Base-by-base conservation (phyloP, 768 basidiomycete species). In the Sutorius australiensis region DNA sequence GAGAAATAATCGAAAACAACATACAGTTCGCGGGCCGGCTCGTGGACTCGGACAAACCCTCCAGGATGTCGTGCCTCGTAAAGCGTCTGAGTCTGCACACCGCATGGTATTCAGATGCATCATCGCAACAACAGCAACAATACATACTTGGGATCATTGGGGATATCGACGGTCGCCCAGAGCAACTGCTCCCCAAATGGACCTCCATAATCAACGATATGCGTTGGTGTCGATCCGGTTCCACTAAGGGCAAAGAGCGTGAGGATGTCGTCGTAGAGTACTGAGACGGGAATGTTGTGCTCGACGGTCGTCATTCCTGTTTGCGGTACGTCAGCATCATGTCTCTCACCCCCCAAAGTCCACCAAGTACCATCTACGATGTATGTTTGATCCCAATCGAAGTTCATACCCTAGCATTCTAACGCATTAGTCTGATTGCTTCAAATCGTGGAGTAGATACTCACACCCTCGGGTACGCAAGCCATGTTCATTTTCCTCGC, bases 121-220 rank as follows among this genome's bases (percentile, higher is more conserved):
- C 39, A 31, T 11, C 28, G 41, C 3, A 43, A 33, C 19, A 27
- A 43, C 6, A 11, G 38, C 6, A 24, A 12, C 2, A 45, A 37
- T 9, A 63, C 72, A 3, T 67, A 87, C 87, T 88, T 89, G 12
- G 79, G 73, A 69, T 87, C 80, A 55, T 83, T 81, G 10, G 86
- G 83, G 3, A 88, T 68, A 66, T 87, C 81, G 34, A 79, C 72
- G 2, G 65, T 74, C 4, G 84, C 84, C 86, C 87, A 89, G 12
- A 89, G 75, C 50, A 75, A 69, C 57, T 89, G 79, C 57, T 89
- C 87, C 4, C 87, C 87, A 64, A 67, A 77, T 2, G 73, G 74
- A 17, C 87, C 87, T n/a, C 87, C 87, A 62, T 89, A 89, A 61
- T 88, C 83, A 24, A 89, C 87, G 30, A 88, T 69, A 56, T 89